Evolutionary conservation across 2,329 filamentous ascomycete species (phyloP), one percentile per base, ranked within the genome.

Genomic region (Rhinocladiella mackenziei): DNA sequence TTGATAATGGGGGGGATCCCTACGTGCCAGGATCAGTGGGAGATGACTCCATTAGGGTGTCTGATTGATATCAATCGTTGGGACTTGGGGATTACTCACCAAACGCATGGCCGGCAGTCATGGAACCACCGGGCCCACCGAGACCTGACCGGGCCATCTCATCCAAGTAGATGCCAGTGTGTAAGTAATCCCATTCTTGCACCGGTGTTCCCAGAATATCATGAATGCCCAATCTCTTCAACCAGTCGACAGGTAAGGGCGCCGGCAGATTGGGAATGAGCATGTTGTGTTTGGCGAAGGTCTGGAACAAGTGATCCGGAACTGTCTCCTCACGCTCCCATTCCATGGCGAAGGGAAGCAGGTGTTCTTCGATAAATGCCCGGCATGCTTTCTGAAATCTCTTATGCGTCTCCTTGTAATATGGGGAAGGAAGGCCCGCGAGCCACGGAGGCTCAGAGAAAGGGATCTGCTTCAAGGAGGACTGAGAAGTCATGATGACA

Each of bases 401-500:
- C 10, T 71, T 68, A 60, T 88, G 83, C 3, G 79, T 78, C 2
- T 75, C 70, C 17, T 75, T 81, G 67, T 84, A 85, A 67, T 86
- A 84, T 9, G 84, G 79, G 0, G 81, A 84, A 0, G 84, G 84
- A 2, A 86, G 70, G 39, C 83, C 83, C 55, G 71, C 72, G 34
- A 88, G 73, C 67, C 82, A 88, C 1, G 83, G 76, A 1, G 84
- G 84, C 56, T 89, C 84, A 4, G 81, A 80, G 66, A 88, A 86
- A 38, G 84, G 84, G 18, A 85, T 62, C 20, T 43, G 39, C n/a
- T 34, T 35, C 14, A 23, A 13, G 13, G 43, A 39, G 15, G 46
- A 20, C 32, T n/a, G n/a, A n/a, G n/a, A n/a, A n/a, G n/a, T n/a
- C n/a, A n/a, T n/a, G n/a, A n/a, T n/a, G n/a, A n/a, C n/a, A n/a